Conservation (phyloP, 2,329 filamentous ascomycete genomes). For the Xylariaceae sp. region DNA sequence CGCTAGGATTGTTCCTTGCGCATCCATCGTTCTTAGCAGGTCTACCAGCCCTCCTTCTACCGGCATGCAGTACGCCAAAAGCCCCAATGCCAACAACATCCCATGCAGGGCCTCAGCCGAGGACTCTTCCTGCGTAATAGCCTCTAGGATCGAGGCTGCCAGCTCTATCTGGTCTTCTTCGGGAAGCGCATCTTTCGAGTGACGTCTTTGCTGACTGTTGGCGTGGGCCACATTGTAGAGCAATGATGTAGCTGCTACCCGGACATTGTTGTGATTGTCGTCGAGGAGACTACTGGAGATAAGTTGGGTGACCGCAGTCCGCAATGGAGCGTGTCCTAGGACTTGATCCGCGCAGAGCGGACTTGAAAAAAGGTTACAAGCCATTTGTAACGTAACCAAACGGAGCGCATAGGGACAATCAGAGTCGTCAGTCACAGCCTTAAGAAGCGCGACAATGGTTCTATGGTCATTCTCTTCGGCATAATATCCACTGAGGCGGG, state of each 20-base stretch:
- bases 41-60: constrained; percentile 72
- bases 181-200: constrained; percentile 53
- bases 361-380: constrained; percentile 78
- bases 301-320: constrained; percentile 58
- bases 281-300: constrained; percentile 76
- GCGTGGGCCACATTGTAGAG: constrained; percentile 74
- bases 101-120: constrained; percentile 71
- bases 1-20: constrained; percentile 54
- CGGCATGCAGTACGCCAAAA: constrained; percentile 66
- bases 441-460: constrained; percentile 58
- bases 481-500: constrained; percentile 73
- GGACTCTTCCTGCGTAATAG: constrained; percentile 51
- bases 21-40: constrained; percentile 72
- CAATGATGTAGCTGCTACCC: constrained; percentile 75
- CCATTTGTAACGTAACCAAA: constrained; percentile 75
- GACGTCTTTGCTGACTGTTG: constrained; percentile 60
- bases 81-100: constrained; percentile 68
- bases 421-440: constrained; percentile 50
- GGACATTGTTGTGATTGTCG: constrained; percentile 63
- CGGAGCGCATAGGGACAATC: constrained; percentile 73
- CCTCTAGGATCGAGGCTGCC: constrained; percentile 73
- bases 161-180: constrained; percentile 75
- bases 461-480: constrained; percentile 65
- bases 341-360: constrained; percentile 64
- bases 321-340: constrained; percentile 46